phyloP scores from a whole-genome alignment of 2,329 filamentous ascomycete species.

The Tolypocladium endophyticum region DNA sequence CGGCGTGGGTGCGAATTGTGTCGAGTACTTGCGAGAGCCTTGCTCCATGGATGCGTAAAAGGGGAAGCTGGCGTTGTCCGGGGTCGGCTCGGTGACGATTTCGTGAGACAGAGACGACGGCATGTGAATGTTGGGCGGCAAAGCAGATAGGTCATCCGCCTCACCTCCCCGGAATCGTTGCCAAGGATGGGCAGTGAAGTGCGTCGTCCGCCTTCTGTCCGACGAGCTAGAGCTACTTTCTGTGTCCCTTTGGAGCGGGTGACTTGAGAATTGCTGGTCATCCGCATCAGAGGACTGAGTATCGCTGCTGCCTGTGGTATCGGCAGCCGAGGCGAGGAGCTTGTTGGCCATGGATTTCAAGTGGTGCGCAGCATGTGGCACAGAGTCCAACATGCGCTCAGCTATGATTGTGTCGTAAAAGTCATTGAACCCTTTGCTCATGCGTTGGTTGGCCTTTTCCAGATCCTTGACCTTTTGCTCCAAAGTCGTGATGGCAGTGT shows the following conservation, averaged over 20 bases:
- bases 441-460: conserved; percentile 59
- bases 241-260: neutral
- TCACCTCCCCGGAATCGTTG: neutral
- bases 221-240: neutral
- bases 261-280: neutral
- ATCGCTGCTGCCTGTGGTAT: conserved; percentile 29
- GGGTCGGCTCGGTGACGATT: conserved; percentile 38
- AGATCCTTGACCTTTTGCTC: conserved; percentile 60
- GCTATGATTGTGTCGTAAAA: conserved; percentile 53
- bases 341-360: conserved; percentile 46
- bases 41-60: conserved; percentile 19
- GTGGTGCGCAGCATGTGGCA: conserved; percentile 46
- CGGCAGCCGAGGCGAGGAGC: conserved; percentile 37
- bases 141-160: neutral
- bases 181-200: neutral
- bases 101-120: conserved; percentile 26
- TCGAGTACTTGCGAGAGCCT: conserved; percentile 5
- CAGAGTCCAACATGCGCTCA: conserved; percentile 45
- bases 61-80: conserved; percentile 43
- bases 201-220: neutral
- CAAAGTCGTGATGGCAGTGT: conserved; percentile 65
- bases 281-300: conserved; percentile 4
- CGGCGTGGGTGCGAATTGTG: conserved; percentile 10
- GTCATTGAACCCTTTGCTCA: conserved; percentile 60
- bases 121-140: conserved; percentile 3